phyloP scores from a whole-genome alignment of 345 rosid species.

The Turritis glabra region DNA sequence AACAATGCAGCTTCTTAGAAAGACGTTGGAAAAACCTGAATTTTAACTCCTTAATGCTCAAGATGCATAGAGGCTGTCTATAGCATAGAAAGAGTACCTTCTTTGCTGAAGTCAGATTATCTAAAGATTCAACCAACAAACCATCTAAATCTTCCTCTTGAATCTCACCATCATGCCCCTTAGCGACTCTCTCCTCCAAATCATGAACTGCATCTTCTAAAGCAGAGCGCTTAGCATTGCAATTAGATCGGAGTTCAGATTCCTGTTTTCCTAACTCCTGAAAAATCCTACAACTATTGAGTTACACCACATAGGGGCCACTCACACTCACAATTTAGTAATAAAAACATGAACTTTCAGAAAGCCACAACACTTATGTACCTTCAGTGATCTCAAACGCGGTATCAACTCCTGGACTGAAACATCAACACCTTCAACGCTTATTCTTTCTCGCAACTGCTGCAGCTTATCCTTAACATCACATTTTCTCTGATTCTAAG shows the following conservation, averaged over 20 bases:
- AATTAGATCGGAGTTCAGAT: slow-evolving; percentile 44
- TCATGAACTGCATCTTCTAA: slow-evolving; percentile 48
- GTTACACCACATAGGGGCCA: background rate
- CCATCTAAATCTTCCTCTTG: slow-evolving; percentile 44
- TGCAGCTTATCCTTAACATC: slow-evolving; percentile 40
- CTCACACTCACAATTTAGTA: background rate
- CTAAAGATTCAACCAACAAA: slow-evolving; percentile 42
- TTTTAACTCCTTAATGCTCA: background rate
- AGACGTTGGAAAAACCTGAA: background rate
- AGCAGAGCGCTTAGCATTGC: slow-evolving; percentile 43
- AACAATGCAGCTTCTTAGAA: slow-evolving; percentile 3
- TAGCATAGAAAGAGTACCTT: slow-evolving; percentile 38
- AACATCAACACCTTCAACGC: slow-evolving; percentile 37
- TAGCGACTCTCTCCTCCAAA: slow-evolving; percentile 51
- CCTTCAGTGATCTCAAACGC: slow-evolving; percentile 54
- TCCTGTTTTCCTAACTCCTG: slow-evolving; percentile 62
- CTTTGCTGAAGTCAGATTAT: slow-evolving; percentile 56
- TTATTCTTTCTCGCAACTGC: slow-evolving; percentile 45
- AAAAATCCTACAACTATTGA: background rate
- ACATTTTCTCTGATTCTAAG: slow-evolving; percentile 50
- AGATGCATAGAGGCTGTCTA: background rate
- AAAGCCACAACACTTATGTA: slow-evolving; percentile 13
- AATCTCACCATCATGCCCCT: slow-evolving; percentile 38
- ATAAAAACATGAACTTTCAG: background rate
- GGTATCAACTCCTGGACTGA: slow-evolving; percentile 48